Base-by-base conservation (phyloP, 768 basidiomycete species). In the Rhizopogon vesiculosus region DNA sequence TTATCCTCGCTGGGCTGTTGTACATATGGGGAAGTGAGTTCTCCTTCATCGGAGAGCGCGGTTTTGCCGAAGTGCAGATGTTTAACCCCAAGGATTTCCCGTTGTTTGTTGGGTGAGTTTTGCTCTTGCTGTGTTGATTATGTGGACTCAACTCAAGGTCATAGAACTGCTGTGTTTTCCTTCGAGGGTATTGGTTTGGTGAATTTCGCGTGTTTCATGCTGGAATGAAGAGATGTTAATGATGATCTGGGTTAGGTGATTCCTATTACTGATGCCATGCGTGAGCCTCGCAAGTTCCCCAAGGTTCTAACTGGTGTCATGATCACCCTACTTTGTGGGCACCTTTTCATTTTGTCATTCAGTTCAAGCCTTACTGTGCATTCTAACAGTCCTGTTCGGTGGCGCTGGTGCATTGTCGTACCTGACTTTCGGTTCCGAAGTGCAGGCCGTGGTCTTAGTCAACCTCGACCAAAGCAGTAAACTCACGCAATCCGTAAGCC, bases 141-240 rank as follows among this genome's bases (percentile, higher is more conserved):
- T 44, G 7, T 29, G 15, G n/a, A 38, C 46, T 55, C 25, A 4
- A 45, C 45, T 60, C 5, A 58, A 54, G 15, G 28, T 16, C 39
- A 42, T 58, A 93, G 94, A 7, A 98, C 97, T 22, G 96, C 97
- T 3, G 96, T 98, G 31, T 98, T 98, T 71, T 93, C 97, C 1
- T 99, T 98, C 63, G 96, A 99, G 71, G 96, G 96, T 8, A 93
- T 99, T 61, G 97, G 96, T 46, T 75, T 98, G 72, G 87, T 89
- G 61, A 61, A 84, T 69, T 52, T 31, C 25, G 29, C 18, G 42
- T 43, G n/a, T 29, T 12, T 16, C 25, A 38, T 28, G 38, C 5
- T 12, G 28, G 31, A 42, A 33, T 6, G 25, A 28, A 10, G 22
- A 48, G 44, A 39, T 58, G 52, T 62, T 56, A 45, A 25, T 43